Base-by-base conservation (phyloP, 1,139 yeast species). In the Hanseniaspora sp. region DNA sequence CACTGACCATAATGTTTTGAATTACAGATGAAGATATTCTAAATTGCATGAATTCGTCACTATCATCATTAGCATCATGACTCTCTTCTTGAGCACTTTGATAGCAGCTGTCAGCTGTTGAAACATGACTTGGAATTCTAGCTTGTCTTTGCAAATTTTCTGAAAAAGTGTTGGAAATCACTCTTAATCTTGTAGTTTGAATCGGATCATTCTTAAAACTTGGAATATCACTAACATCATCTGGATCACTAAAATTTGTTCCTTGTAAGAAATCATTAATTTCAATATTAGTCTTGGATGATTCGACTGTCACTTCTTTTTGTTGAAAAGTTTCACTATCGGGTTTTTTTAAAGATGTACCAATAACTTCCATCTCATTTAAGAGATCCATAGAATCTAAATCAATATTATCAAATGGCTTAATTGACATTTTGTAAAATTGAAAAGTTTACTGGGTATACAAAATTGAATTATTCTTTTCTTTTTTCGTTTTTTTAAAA, bases 311-410 rank as follows among this genome's bases (percentile, higher is more conserved):
- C 9, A 23, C 34, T 6, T 39, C 12, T 23, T 33, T 44, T 31
- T 33, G 33, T 1, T 33, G 38, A 7, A 23, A 4, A 23, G 23
- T 23, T 23, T 23, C 23, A 23, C 23, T 43, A 34, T 4, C 23
- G 41, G 15, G 1, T 31, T 49, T 49, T 18, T 49, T 49, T 12
- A 49, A 31, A 29, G 48, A 46, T 43, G 31, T 43, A 33, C 53
- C 43, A 12, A 49, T 43, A 17, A 37, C 29, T 33, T 49, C 53
- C 53, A 49, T 49, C 30, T 49, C 53, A 18, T 43, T 46, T 29
- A 49, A n/a, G 1, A 49, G 48, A 30, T 49, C 37, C 44, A 43
- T 30, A 1, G 53, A 49, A 38, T 49, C 53, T 34, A 49, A 28
- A 31, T 49, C 53, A 13, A 49, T 28, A 7, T 39, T 38, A 34